Evolutionary conservation across 73 alveolate genomes (phyloP).

Genomic region (Stentor coeruleus): DNA sequence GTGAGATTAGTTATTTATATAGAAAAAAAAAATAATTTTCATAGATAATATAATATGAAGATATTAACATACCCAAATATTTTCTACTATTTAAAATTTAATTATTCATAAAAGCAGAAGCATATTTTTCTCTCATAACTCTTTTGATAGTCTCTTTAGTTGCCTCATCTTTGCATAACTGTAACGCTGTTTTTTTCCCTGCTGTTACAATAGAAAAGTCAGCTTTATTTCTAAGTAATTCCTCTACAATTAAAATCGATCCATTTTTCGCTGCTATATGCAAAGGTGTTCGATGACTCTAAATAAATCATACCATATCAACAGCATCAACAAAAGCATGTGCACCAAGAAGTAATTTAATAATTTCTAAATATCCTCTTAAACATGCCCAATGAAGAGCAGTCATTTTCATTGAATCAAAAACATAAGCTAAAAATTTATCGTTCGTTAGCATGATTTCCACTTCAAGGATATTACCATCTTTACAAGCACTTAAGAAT

Average conservation of each 20-base stretch:
- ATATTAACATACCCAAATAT: too few relatives aligned
- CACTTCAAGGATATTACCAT: background rate
- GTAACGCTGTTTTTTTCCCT: background rate
- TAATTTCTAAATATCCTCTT: background rate
- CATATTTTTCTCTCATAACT: background rate
- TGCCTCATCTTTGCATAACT: background rate
- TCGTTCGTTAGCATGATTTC: background rate
- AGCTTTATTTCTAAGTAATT: background rate
- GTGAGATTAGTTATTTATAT: too few relatives aligned
- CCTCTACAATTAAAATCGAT: background rate
- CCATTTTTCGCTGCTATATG: background rate
- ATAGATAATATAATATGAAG: too few relatives aligned
- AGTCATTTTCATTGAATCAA: constrained; percentile 16
- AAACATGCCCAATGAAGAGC: constrained; percentile 5
- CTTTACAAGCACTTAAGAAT: background rate
- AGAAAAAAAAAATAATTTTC: too few relatives aligned
- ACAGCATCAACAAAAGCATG: background rate
- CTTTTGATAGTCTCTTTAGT: background rate
- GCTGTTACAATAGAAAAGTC: background rate
- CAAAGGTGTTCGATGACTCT: background rate
- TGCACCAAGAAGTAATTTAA: background rate
- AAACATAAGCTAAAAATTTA: background rate
- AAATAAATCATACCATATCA: background rate
- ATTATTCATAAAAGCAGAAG: too few relatives aligned
- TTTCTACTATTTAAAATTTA: too few relatives aligned